Conservation (phyloP, 2,329 filamentous ascomycete genomes). For the Pseudopyrenochaeta lycopersici region DNA sequence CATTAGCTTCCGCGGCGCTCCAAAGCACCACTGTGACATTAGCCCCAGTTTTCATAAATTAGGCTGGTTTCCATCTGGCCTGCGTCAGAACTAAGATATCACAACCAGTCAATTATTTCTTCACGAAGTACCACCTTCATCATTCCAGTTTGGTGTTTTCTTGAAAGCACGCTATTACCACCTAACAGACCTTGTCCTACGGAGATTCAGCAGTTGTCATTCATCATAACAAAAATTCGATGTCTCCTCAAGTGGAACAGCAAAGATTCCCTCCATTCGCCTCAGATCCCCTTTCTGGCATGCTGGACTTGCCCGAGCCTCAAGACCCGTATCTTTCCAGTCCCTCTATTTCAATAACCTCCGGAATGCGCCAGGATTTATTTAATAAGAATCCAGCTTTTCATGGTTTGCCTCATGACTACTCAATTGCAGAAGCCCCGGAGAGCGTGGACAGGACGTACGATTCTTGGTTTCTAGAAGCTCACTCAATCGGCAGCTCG, state of each 20-base stretch:
- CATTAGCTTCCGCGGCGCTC: no score
- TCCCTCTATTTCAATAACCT: conserved; percentile 4
- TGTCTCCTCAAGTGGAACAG: conserved; percentile 14
- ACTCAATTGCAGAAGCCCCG: conserved; percentile 4
- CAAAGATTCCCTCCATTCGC: conserved; percentile 12
- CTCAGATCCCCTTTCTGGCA: conserved; percentile 14
- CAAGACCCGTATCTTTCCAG: conserved; percentile 1
- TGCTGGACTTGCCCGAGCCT: conserved; percentile 7
- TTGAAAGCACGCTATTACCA: no score
- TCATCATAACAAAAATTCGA: conserved; percentile 1
- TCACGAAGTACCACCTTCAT: no score
- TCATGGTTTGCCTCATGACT: conserved; percentile 2
- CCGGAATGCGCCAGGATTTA: conserved; percentile 8
- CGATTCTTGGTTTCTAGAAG: conserved; percentile 22
- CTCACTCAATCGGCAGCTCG: conserved; percentile 14
- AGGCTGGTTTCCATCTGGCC: neutral
- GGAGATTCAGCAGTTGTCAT: no score
- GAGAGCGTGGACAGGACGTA: conserved; percentile 12
- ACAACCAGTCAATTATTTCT: no score
- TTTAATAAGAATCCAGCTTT: conserved; percentile 11
- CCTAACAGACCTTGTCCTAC: no score
- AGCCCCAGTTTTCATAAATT: conserved; percentile 11
- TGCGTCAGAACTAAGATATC: no score
- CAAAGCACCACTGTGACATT: no score
- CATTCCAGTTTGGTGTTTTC: no score